Base-by-base conservation (phyloP, 371 early-diverging fungal genomes). In the Mortierella sp. region DNA sequence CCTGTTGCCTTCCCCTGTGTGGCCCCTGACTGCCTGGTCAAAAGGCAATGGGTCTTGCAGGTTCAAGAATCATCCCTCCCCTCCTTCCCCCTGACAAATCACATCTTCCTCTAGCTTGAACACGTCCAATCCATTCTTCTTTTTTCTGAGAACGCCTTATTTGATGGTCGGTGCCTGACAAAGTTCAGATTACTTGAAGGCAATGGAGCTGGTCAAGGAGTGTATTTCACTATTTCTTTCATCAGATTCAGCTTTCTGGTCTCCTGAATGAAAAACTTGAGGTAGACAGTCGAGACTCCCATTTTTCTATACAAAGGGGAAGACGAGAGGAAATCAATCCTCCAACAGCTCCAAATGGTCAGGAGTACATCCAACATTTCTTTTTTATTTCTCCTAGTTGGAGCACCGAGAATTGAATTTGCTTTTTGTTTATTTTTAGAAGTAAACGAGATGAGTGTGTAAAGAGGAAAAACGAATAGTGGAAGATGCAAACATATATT, bases 401-500 rank as follows among this genome's bases (percentile, higher is more conserved):
- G 39, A 39, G 40, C 24, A 64, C 65, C 65, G n/a, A 41, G 39
- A 43, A 19, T 34, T 61, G 61, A 34, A 61, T 67, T 67, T n/a
- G 22, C 6, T 67, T 66, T 44, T 66, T 48, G 39, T 67, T 67
- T 67, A 45, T 67, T 47, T 67, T 67, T 67, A 43, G 34, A 14
- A 29, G 10, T 47, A 47, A 9, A 47, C 37, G 61, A 16, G 16
- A 6, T 26, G 9, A 47, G 29, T 9, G 7, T 45, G 19, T 2
- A 7, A n/a, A 37, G 47, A 61, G 22, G 22, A 53, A 58, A 34
- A 34, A 31, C 34, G 19, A 22, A 34, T 34, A 8, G n/a, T n/a
- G 50, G 3, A 2, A 50, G 50, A 50, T 50, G 50, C n/a, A n/a
- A n/a, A n/a, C n/a, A n/a, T n/a, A n/a, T n/a, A n/a, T n/a, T 37